Percentiles rank a stretch among this genome's conserved stretches.
Evolutionary conservation across 257 asterid genomes (phyloP).

Genomic region (Scutellaria minor): DNA sequence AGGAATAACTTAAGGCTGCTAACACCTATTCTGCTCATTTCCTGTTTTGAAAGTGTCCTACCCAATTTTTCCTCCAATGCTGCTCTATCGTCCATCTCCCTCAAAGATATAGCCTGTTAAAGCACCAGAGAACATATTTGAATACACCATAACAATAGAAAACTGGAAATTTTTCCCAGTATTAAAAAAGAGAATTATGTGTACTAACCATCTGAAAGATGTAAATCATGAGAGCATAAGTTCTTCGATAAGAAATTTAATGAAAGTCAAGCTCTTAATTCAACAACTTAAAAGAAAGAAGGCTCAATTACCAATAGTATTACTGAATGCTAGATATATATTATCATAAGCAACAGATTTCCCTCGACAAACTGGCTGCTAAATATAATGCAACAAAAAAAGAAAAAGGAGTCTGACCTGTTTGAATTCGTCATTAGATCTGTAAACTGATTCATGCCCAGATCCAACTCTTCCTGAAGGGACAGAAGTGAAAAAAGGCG

Average conservation of each 20-base stretch:
- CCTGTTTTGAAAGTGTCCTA: constrained; percentile 81
- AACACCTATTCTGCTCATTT: constrained; percentile 87
- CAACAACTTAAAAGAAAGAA: constrained; percentile 10
- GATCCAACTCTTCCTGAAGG: constrained; percentile 98
- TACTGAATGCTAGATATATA: constrained; percentile 18
- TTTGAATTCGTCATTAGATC: constrained; percentile 93
- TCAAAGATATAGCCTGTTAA: constrained; percentile 74
- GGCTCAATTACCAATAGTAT: constrained; percentile 5
- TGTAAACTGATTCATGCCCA: constrained; percentile 85
- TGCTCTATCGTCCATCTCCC: constrained; percentile 82
- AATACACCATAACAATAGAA: constrained; percentile 21
- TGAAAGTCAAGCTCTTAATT: neutral
- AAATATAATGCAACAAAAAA: constrained; percentile 30
- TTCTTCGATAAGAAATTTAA: constrained; percentile 13
- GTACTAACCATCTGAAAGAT: constrained; percentile 18
- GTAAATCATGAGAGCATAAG: neutral
- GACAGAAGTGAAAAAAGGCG: constrained; percentile 98
- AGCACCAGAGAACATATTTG: constrained; percentile 18
- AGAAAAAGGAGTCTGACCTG: constrained; percentile 54
- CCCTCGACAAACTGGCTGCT: neutral
- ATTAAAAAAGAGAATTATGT: constrained; percentile 1
- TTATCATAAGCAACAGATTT: constrained; percentile 22
- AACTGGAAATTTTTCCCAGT: neutral
- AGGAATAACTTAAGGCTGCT: constrained; percentile 89
- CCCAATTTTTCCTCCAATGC: constrained; percentile 96